Base-by-base conservation (phyloP, 1,284 basidiomycete species). In the Pascua sp. region DNA sequence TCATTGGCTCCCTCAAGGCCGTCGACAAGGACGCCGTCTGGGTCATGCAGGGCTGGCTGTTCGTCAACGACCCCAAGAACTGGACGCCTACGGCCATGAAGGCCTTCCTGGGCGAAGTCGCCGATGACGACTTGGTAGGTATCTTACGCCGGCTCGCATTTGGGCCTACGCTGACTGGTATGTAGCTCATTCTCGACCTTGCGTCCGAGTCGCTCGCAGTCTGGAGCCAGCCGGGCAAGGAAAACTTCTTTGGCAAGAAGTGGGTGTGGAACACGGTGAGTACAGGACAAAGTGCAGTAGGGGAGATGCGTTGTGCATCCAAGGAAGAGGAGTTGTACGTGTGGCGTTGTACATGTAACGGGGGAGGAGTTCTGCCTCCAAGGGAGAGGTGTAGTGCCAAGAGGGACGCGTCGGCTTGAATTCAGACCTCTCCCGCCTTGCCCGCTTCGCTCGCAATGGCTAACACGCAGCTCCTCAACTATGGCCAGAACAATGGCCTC, bases 41-140 rank as follows among this genome's bases (percentile, higher is more conserved):
- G 80, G 67, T 81, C 55, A 77, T 81, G 74, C 78, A 81, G 48
- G 80, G 80, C 39, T 81, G 80, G 80, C 60, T 80, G 47, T 80
- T 81, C 64, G 47, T 43, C 12, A 55, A 51, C 49, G 49, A 60
- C 52, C 32, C 40, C 13, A 42, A 66, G 1, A 79, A 78, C 64
- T 81, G 80, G 80, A 80, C 76, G 24, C 55, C 72, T 17, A 74
- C 78, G 8, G 75, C 73, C 49, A 69, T 80, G 52, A 64, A 72
- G 32, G 45, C 56, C 13, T 58, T 40, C 43, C 51, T 58, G 24
- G 48, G 41, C 16, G 40, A 11, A 4, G 15, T 36, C 24, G 32
- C 44, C 5, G 40, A 49, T 42, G 40, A 52, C 39, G 42, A 16
- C 3, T 2, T 49, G 24, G 50, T 51, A 7, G 24, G 24, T 32